Percentiles rank a stretch among this genome's conserved stretches.
These are phyloP conservation scores for Quercus robur DNA, from an alignment of 306 rosid species.

Conservation along the genomic window DNA sequence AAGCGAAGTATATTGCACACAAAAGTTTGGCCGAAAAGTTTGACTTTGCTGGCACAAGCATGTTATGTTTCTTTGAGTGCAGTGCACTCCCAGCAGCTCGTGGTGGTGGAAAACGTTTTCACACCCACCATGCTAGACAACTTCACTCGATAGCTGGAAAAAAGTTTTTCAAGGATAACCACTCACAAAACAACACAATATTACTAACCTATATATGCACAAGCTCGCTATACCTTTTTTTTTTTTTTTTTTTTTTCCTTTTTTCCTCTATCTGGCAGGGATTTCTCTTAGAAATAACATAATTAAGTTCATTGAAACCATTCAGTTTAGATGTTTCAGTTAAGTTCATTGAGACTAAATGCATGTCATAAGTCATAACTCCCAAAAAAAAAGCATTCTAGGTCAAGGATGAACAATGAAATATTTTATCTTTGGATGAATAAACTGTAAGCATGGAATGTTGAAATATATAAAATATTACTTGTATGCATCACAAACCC, in stretches of 20 bases:
- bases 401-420: too few species aligned
- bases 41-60: conserved; percentile 88
- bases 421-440: too few species aligned
- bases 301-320: too few species aligned
- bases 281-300: not conserved
- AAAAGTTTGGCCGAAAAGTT: conserved; percentile 86
- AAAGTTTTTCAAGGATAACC: conserved; percentile 5
- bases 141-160: conserved; percentile 20
- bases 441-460: too few species aligned
- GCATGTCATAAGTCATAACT: too few species aligned
- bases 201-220: not conserved
- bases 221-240: not conserved
- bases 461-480: too few species aligned
- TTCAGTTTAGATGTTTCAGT: not conserved
- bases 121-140: conserved; percentile 34
- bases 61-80: conserved; percentile 85
- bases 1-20: conserved; percentile 35
- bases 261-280: not conserved
- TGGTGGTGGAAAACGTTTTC: conserved; percentile 27
- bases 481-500: too few species aligned
- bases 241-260: not conserved
- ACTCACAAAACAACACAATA: not conserved
- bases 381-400: too few species aligned
- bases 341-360: too few species aligned
- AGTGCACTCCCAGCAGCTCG: conserved; percentile 59